Evolutionary conservation across 495 filamentous ascomycete genomes (phyloP).

Genomic region (Penicillium flavigenum): DNA sequence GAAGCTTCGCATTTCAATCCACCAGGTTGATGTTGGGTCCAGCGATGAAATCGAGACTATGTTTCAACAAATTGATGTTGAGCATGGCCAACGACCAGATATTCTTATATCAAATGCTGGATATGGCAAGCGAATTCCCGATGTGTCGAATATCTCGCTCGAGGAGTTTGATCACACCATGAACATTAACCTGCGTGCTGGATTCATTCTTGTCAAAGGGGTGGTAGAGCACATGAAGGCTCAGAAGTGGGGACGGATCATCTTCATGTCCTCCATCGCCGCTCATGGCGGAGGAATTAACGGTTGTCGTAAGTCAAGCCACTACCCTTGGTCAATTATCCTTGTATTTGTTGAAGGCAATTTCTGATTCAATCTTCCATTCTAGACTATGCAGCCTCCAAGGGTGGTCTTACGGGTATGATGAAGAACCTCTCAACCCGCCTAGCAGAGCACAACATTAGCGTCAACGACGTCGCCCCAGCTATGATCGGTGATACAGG

Average conservation of each 20-base stretch:
- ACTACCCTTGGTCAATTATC: neutral
- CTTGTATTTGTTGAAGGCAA: neutral
- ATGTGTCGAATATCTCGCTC: conserved; percentile 51
- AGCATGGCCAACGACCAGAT: conserved; percentile 57
- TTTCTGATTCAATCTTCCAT: neutral
- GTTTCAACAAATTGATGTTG: conserved; percentile 49
- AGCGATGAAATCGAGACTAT: conserved; percentile 51
- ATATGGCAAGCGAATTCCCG: conserved; percentile 48
- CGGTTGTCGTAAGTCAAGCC: conserved; percentile 52
- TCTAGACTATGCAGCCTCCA: conserved; percentile 64
- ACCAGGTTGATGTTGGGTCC: conserved; percentile 57
- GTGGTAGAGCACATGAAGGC: conserved; percentile 63
- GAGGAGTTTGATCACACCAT: conserved; percentile 69
- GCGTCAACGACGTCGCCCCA: conserved; percentile 72
- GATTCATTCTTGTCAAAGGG: conserved; percentile 65
- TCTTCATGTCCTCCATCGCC: conserved; percentile 69
- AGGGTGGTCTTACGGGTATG: conserved; percentile 64
- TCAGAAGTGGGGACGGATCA: conserved; percentile 63
- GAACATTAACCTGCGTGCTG: conserved; percentile 62
- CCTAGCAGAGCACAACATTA: conserved; percentile 63
- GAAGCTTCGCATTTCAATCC: conserved; percentile 49
- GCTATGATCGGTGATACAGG: conserved; percentile 71
- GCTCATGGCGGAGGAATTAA: conserved; percentile 66
- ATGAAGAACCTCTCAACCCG: conserved; percentile 64
- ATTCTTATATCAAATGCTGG: conserved; percentile 63